Evolutionary conservation across 805 yeast species (phyloP).

Genomic region (Wickerhamiella nectarea): DNA sequence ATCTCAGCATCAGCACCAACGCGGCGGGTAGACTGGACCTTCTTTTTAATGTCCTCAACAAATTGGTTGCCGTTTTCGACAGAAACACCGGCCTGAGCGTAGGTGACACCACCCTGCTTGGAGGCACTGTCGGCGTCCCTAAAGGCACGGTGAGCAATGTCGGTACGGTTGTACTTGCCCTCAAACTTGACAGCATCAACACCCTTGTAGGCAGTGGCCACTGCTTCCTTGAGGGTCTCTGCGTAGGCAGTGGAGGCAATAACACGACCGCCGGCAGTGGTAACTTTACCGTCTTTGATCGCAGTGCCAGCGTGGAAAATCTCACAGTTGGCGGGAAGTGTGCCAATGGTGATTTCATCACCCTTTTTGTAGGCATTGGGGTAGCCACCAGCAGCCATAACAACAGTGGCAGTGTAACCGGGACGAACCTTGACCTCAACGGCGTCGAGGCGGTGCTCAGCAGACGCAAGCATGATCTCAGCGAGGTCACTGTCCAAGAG

Average conservation of each 20-base stretch:
- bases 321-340: constrained; percentile 43
- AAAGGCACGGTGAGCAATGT: constrained; percentile 94
- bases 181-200: constrained; percentile 60
- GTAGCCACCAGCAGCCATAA: constrained; percentile 93
- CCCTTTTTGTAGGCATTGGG: constrained; percentile 82
- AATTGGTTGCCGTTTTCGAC: constrained; percentile 88
- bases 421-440: constrained; percentile 39
- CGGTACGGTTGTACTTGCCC: constrained; percentile 73
- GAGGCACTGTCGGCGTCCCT: constrained; percentile 26
- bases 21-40: constrained; percentile 85
- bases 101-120: constrained; percentile 45
- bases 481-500: constrained; percentile 85
- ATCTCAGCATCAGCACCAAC: constrained; percentile 96
- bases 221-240: constrained; percentile 60
- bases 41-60: constrained; percentile 78
- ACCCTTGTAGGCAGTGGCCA: constrained; percentile 73
- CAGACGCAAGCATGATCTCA: constrained; percentile 82
- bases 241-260: constrained; percentile 89
- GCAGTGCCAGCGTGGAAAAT: constrained; percentile 97
- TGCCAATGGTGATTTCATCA: constrained; percentile 56
- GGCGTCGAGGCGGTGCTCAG: constrained; percentile 85
- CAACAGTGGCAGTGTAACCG: constrained; percentile 79
- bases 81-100: constrained; percentile 93
- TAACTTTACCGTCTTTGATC: constrained; percentile 39
- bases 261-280: constrained; percentile 93